These are phyloP conservation scores for Capsicum chinense DNA, from an alignment of 257 asterid species.

Conservation along the genomic window DNA sequence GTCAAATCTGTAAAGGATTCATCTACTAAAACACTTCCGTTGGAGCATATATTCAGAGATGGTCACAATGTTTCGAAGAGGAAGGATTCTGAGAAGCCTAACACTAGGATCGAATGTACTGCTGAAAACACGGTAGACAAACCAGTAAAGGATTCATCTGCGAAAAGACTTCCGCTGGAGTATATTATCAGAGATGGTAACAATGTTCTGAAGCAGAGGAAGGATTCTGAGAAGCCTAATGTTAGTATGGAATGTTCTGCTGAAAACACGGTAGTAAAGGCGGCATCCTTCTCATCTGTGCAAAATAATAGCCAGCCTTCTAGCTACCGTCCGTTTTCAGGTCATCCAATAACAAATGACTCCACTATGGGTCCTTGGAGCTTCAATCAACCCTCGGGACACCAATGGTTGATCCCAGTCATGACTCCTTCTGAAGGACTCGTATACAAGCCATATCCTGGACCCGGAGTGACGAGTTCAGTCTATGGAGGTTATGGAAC, in stretches of 20 bases:
- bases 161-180: conserved; percentile 52
- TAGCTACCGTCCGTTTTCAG: conserved; percentile 32
- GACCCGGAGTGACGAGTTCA: conserved; percentile 50
- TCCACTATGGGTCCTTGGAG: conserved; percentile 42
- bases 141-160: conserved; percentile 46
- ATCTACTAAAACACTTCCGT: conserved; percentile 50
- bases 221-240: conserved; percentile 42
- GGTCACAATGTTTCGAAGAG: conserved; percentile 45
- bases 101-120: conserved; percentile 56
- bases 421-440: conserved; percentile 93
- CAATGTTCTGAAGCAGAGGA: conserved; percentile 44
- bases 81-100: conserved; percentile 43
- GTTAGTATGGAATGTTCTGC: conserved; percentile 62
- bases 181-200: conserved; percentile 43
- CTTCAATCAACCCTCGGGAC: conserved; percentile 61
- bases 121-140: conserved; percentile 63
- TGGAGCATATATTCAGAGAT: conserved; percentile 45
- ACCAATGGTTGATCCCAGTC: conserved; percentile 85
- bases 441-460: conserved; percentile 78
- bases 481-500: conserved; percentile 47
- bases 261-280: conserved; percentile 57
- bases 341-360: conserved; percentile 36
- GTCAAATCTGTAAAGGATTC: conserved; percentile 49
- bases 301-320: conserved; percentile 48
- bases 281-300: conserved; percentile 44